Percentiles rank a stretch among this genome's conserved stretches.
Evolutionary conservation across 2,329 filamentous ascomycete genomes (phyloP).

Genomic region (Colletotrichum caudatum): DNA sequence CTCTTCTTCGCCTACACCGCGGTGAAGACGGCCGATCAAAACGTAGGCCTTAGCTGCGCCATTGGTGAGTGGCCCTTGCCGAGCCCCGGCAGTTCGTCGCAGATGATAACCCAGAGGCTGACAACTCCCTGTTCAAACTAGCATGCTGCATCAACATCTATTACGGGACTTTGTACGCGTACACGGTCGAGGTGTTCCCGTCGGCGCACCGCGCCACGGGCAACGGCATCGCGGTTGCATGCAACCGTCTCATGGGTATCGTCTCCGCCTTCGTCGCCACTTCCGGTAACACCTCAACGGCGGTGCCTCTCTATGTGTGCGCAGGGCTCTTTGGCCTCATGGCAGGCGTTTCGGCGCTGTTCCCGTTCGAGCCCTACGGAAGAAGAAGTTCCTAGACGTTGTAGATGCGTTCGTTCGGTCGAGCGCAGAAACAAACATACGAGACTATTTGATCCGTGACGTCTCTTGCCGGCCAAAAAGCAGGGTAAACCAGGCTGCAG

Average conservation of each 20-base stretch:
- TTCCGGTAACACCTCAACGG: conserved; percentile 68
- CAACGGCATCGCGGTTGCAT: conserved; percentile 78
- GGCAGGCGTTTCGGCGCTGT: conserved; percentile 66
- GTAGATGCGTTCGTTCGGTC: background rate
- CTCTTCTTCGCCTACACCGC: conserved; percentile 84
- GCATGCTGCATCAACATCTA: conserved; percentile 78
- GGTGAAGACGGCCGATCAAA: conserved; percentile 70
- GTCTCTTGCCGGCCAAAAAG: background rate
- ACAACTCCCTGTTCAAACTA: conserved; percentile 47
- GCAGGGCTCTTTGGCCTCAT: conserved; percentile 73
- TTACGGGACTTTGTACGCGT: conserved; percentile 75
- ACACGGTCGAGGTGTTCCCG: conserved; percentile 73
- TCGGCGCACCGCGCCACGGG: conserved; percentile 80
- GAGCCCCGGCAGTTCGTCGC: background rate
- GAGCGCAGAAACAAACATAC: background rate
- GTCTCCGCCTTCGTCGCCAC: conserved; percentile 76
- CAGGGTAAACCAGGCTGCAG: background rate
- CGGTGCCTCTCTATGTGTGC: conserved; percentile 76
- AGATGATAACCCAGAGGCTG: background rate
- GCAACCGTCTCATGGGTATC: conserved; percentile 81
- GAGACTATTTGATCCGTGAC: background rate
- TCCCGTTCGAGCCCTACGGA: conserved; percentile 77
- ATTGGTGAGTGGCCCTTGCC: conserved; percentile 47
- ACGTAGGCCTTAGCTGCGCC: conserved; percentile 76
- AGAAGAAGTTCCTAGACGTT: conserved; percentile 58